Conservation (phyloP, 495 filamentous ascomycete genomes). For the Xanthoparmelia taractica region DNA sequence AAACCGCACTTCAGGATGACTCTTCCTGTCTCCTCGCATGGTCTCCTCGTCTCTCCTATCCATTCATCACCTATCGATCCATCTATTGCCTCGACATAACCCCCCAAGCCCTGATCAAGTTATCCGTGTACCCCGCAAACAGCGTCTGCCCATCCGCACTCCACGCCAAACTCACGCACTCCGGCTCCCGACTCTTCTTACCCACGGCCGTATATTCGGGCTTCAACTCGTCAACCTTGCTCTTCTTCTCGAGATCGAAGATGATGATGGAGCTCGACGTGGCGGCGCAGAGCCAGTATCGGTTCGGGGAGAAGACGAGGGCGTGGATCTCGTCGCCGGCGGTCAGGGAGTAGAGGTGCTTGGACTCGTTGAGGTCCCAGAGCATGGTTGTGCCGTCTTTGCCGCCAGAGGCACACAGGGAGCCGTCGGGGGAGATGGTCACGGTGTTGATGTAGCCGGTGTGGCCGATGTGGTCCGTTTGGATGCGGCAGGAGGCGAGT, state of each 20-base stretch:
- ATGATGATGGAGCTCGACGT: constrained; percentile 97
- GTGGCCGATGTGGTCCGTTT: constrained; percentile 99
- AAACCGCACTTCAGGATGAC: background rate
- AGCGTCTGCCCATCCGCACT: constrained; percentile 96
- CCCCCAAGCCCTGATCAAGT: constrained; percentile 98
- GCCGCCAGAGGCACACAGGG: constrained; percentile 96
- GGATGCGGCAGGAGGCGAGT: constrained; percentile 96
- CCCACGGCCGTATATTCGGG: constrained; percentile 92
- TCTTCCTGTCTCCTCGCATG: background rate
- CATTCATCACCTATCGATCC: background rate
- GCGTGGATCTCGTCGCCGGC: constrained; percentile 99
- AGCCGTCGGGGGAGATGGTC: constrained; percentile 99
- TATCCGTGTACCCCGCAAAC: constrained; percentile 99
- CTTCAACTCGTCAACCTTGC: constrained; percentile 99
- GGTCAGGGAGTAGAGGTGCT: constrained; percentile 99
- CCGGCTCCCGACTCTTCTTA: constrained; percentile 98
- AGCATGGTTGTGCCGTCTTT: constrained; percentile 99
- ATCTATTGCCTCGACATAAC: constrained; percentile 54
- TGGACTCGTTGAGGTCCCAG: constrained; percentile 99
- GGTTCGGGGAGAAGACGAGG: constrained; percentile 99
- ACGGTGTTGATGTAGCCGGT: constrained; percentile 99
- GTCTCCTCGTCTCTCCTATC: background rate
- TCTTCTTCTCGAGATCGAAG: constrained; percentile 99
- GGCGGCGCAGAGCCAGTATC: constrained; percentile 99
- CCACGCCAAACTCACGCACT: constrained; percentile 97